Evolutionary conservation across 495 filamentous ascomycete genomes (phyloP), one percentile per base, ranked within the genome.

Genomic region (Lasiosphaeris hirsuta): DNA sequence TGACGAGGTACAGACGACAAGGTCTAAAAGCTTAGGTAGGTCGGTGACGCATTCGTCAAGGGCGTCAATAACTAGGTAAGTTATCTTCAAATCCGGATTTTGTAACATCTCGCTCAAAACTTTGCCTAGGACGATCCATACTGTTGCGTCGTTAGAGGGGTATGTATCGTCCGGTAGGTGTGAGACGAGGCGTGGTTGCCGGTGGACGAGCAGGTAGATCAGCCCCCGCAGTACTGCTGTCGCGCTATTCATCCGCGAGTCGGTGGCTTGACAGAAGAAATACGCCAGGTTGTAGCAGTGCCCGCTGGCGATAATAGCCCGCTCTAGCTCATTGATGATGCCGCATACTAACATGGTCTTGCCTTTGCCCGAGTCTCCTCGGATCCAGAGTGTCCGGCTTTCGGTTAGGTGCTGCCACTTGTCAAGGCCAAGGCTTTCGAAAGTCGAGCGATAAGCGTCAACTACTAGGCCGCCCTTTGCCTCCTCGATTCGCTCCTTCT

Each of bases 41-140:
- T 63, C 70, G 7, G 36, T 49, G 7, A 55, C 59, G 50, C 76
- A 81, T 62, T 82, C 80, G 60, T 81, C 76, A 4, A 82, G 71
- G 4, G 77, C 80, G 59, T 82, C 80, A 50, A 81, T 66, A 0
- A 81, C 55, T 5, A 78, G 44, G 56, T 62, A 74, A 2, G 69
- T 58, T 2, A 7, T 53, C 3, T 59, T 33, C 10, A 72, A 37
- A 37, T 36, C 56, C 13, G 60, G 53, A 49, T 75, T 71, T 37
- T 67, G 38, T 39, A 78, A 40, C 15, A 78, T 69, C n/a, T 53
- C 46, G 7, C 35, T 33, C 30, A 76, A 68, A 17, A 76, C 65
- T 4, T 63, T 44, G 15, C 45, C 63, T 9, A 76, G 51, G 9
- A 59, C 64, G 53, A 58, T 14, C 54, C 61, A 72, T 11, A 63